Evolutionary conservation across 2,329 filamentous ascomycete genomes (phyloP).

Genomic region (Atkinsonella hypoxylon): DNA sequence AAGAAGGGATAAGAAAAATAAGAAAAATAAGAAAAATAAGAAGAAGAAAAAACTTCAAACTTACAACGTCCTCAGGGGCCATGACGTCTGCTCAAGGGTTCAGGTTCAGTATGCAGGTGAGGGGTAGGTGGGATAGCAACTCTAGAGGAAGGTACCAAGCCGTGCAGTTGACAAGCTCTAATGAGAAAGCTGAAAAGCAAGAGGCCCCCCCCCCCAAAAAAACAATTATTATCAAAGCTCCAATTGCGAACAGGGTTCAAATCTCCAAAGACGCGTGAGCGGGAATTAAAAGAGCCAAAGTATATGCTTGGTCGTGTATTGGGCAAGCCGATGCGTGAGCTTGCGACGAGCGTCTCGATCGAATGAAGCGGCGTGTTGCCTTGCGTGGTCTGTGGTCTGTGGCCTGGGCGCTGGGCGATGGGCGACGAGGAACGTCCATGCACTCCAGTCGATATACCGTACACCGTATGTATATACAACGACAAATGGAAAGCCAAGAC

Average conservation of each 20-base stretch:
- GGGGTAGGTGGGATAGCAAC: conserved; percentile 1
- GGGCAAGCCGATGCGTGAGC: background rate
- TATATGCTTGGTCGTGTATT: background rate
- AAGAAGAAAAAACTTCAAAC: conserved; percentile 5
- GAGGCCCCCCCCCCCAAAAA: too few relatives aligned
- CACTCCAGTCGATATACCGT: too few relatives aligned
- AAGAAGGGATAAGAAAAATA: too few relatives aligned
- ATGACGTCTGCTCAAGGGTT: conserved; percentile 10
- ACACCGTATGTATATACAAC: background rate
- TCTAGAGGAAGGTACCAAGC: background rate
- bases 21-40: background rate
- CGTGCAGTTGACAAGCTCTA: background rate
- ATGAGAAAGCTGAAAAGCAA: background rate
- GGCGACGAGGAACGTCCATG: background rate
- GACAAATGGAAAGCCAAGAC: background rate
- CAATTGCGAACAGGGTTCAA: background rate
- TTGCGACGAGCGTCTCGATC: background rate
- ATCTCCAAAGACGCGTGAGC: background rate
- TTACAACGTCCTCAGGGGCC: conserved; percentile 23
- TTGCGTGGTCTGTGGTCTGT: background rate
- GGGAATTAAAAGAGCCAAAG: background rate
- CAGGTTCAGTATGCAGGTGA: background rate
- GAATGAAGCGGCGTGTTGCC: background rate
- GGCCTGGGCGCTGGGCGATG: background rate
- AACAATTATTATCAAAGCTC: background rate